phyloP scores from a whole-genome alignment of 2,329 filamentous ascomycete species.

The Hypocrella siamensis region DNA sequence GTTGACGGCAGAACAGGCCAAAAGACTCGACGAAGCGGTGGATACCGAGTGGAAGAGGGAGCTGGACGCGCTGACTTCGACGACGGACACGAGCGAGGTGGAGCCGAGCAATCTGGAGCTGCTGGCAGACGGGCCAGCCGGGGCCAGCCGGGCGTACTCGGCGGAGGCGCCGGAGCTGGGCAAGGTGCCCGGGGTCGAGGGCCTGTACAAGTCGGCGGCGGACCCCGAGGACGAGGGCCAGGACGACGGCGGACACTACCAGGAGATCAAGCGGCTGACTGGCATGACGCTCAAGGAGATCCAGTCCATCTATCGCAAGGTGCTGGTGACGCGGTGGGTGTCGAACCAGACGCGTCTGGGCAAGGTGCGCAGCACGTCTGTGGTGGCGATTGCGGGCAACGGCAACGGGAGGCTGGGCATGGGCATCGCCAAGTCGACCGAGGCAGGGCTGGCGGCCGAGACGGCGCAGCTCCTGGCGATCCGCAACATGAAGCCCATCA shows the following conservation, averaged over 20 bases:
- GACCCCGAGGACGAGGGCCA: conserved; percentile 34
- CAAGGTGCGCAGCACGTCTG: conserved; percentile 67
- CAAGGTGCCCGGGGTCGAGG: conserved; percentile 36
- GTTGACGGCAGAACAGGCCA: conserved; percentile 18
- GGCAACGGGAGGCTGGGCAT: conserved; percentile 72
- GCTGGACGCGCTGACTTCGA: conserved; percentile 17
- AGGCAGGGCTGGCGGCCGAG: conserved; percentile 46
- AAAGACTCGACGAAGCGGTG: conserved; percentile 21
- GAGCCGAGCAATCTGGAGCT: conserved; percentile 20
- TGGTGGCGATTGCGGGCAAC: conserved; percentile 74
- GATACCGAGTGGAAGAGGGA: conserved; percentile 21
- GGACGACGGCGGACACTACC: conserved; percentile 34
- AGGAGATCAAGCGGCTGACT: conserved; percentile 37
- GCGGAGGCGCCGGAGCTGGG: conserved; percentile 33
- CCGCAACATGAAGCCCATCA: conserved; percentile 83
- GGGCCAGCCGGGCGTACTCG: conserved; percentile 19
- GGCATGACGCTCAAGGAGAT: conserved; percentile 38
- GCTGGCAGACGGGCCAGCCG: conserved; percentile 19
- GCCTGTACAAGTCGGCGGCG: conserved; percentile 29
- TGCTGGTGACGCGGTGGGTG: conserved; percentile 58
- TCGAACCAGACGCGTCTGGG: conserved; percentile 92
- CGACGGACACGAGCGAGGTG: conserved; percentile 14
- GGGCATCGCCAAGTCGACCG: conserved; percentile 77
- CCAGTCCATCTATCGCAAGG: conserved; percentile 47
- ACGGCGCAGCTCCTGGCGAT: conserved; percentile 74